These are phyloP conservation scores for Miscanthus lutarioriparius DNA, from an alignment of 176 grass and related monocot species.

Conservation along the genomic window DNA sequence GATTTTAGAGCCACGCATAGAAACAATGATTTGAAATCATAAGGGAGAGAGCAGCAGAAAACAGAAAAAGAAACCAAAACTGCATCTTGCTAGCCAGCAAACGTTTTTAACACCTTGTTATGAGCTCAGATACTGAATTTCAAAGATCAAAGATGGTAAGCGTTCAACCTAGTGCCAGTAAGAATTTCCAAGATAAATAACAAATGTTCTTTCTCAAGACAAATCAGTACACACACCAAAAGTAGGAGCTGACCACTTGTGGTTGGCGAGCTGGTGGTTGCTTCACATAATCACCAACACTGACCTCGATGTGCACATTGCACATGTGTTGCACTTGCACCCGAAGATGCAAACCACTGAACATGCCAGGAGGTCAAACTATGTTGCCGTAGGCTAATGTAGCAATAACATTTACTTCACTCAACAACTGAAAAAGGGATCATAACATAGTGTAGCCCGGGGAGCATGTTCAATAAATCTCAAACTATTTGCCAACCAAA, in stretches of 20 bases:
- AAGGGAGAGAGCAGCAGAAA: not conserved
- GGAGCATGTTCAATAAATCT: not conserved
- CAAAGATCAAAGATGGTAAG: constrained; percentile 7
- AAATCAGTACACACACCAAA: too few species aligned
- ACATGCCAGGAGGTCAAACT: not conserved
- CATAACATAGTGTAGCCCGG: not conserved
- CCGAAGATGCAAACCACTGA: not conserved
- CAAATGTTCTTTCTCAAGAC: not conserved
- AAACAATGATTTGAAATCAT: constrained; percentile 2
- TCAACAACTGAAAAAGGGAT: not conserved
- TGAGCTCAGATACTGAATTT: not conserved
- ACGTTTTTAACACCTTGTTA: not conserved
- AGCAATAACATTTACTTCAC: not conserved
- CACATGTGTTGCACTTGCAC: not conserved
- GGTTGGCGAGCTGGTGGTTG: too few species aligned
- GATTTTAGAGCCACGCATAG: not conserved
- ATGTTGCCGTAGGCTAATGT: not conserved
- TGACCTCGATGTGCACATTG: not conserved
- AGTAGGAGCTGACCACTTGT: too few species aligned
- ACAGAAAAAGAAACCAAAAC: not conserved
- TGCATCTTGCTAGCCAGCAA: not conserved
- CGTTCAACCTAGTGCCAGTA: not conserved
- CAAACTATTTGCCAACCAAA: not conserved
- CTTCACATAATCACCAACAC: too few species aligned
- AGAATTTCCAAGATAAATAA: not conserved